These are phyloP conservation scores for Amborella trichopoda DNA, from an alignment of 164 flowering plant species.

Conservation along the genomic window DNA sequence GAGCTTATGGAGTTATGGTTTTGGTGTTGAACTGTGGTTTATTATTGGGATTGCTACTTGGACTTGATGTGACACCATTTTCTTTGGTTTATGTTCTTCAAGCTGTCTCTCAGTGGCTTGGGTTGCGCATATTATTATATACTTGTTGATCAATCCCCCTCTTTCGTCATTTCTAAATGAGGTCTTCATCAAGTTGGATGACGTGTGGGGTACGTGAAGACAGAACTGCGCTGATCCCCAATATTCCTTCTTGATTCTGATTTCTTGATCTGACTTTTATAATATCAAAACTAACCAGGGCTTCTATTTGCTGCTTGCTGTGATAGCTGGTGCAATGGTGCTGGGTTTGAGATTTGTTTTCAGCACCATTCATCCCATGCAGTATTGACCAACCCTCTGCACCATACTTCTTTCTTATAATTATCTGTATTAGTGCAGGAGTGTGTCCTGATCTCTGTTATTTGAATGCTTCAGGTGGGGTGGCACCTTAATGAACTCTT, in stretches of 20 bases:
- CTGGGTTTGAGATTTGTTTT: constrained; percentile 90
- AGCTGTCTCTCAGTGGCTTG: constrained; percentile 95
- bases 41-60: neutral
- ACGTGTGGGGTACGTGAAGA: constrained; percentile 65
- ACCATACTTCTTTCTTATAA: constrained; percentile 4
- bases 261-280: constrained; percentile 3
- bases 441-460: neutral
- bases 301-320: constrained; percentile 93
- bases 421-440: neutral
- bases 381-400: constrained; percentile 30
- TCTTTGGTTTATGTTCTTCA: constrained; percentile 8
- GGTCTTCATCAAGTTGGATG: constrained; percentile 88
- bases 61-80: neutral
- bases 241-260: too few species aligned
- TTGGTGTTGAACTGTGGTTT: neutral
- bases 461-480: constrained; percentile 67
- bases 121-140: constrained; percentile 89
- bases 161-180: constrained; percentile 84
- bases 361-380: constrained; percentile 98
- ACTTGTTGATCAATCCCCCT: constrained; percentile 80
- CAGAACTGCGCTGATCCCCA: neutral
- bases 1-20: neutral
- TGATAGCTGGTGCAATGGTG: constrained; percentile 97
- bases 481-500: constrained; percentile 93
- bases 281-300: constrained; percentile 42